These are phyloP conservation scores for Cardiospermum halicacabum DNA, from an alignment of 345 rosid species.

Conservation along the genomic window DNA sequence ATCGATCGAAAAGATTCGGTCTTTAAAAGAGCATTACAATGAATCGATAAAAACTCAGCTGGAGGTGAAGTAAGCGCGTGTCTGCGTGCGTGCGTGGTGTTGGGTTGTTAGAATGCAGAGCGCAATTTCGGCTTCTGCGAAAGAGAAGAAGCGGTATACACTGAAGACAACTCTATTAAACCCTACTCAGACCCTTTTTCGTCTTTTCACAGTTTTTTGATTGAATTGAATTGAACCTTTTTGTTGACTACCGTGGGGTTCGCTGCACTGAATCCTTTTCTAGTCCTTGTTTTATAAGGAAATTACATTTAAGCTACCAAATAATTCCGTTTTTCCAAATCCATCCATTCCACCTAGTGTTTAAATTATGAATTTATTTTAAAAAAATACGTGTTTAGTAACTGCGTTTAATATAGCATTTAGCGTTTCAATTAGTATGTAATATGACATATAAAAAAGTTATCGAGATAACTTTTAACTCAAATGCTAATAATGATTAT, in stretches of 20 bases:
- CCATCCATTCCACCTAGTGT: too few relatives aligned
- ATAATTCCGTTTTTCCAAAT: too few relatives aligned
- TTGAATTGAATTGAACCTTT: neutral
- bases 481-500: too few relatives aligned
- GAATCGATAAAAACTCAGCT: neutral
- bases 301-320: too few relatives aligned
- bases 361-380: too few relatives aligned
- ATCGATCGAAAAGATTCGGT: neutral
- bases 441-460: too few relatives aligned
- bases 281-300: neutral
- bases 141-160: slow-evolving; percentile 11
- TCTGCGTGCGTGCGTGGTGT: neutral
- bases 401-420: too few relatives aligned
- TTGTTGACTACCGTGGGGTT: slow-evolving; percentile 3
- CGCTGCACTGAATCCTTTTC: slow-evolving; percentile 6
- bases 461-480: too few relatives aligned
- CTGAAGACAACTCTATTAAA: slow-evolving; percentile 33
- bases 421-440: too few relatives aligned
- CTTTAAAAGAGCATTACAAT: neutral
- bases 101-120: slow-evolving; percentile 16
- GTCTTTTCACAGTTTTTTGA: neutral
- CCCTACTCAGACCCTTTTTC: slow-evolving; percentile 38
- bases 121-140: slow-evolving; percentile 45
- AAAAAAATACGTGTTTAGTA: too few relatives aligned
- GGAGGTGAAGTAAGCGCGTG: too few relatives aligned